Evolutionary conservation across 169 alveolate genomes (phyloP).

Genomic region (Plasmodium yoelii): DNA sequence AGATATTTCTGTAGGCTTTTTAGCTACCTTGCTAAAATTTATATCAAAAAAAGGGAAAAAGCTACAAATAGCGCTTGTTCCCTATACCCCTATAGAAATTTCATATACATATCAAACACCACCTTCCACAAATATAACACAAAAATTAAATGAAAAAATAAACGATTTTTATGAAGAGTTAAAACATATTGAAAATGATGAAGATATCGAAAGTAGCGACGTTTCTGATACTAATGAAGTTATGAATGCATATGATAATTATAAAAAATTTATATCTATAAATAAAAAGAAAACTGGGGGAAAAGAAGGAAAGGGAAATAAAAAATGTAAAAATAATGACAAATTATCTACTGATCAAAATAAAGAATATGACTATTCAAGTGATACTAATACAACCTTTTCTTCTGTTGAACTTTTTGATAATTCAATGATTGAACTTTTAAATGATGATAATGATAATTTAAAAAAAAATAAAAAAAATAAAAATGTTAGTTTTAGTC

Average conservation of each 20-base stretch:
- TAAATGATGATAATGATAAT: constrained; percentile 39
- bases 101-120: constrained; percentile 65
- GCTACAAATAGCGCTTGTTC: constrained; percentile 46
- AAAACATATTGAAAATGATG: constrained; percentile 30
- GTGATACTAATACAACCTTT: constrained; percentile 71
- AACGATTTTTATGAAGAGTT: constrained; percentile 69
- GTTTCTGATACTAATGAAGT: constrained; percentile 31
- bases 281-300: constrained; percentile 9
- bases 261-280: constrained; percentile 12
- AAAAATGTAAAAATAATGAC: neutral
- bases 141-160: constrained; percentile 42
- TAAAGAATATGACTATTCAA: constrained; percentile 9
- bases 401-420: constrained; percentile 65
- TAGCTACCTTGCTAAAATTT: constrained; percentile 63
- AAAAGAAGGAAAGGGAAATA: neutral
- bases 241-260: constrained; percentile 27
- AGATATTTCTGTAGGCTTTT: constrained; percentile 64
- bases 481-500: constrained; percentile 54
- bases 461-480: constrained; percentile 54
- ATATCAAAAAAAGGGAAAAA: constrained; percentile 68
- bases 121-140: constrained; percentile 33
- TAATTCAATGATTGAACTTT: constrained; percentile 46
- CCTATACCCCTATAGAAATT: constrained; percentile 65
- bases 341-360: neutral
- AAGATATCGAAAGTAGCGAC: constrained; percentile 43